These are phyloP conservation scores for Talinum fruticosum DNA, from an alignment of 148 eudicot genomes.

Conservation along the genomic window DNA sequence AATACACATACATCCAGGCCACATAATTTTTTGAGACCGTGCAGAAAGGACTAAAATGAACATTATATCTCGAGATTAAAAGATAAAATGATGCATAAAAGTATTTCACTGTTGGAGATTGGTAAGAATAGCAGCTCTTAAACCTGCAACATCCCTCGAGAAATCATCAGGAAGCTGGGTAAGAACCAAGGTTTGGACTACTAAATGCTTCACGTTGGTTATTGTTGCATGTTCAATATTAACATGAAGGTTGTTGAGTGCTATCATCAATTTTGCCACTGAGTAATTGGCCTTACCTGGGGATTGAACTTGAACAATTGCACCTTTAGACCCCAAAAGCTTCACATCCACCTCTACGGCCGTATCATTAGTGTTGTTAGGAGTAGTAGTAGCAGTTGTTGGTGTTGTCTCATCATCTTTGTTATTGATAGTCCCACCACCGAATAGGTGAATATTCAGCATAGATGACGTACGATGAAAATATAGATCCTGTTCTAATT, in stretches of 20 bases:
- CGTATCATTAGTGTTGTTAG: too few species aligned
- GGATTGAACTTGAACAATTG: not conserved
- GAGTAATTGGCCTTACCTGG: not conserved
- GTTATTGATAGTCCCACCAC: not conserved
- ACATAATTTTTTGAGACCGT: too few species aligned
- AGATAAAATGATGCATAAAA: too few species aligned
- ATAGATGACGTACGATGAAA: too few species aligned
- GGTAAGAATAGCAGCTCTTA: not conserved
- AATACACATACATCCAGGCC: too few species aligned
- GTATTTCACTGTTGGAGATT: not conserved
- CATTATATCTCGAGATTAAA: too few species aligned
- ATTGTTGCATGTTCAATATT: not conserved
- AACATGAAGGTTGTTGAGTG: not conserved
- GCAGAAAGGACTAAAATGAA: too few species aligned
- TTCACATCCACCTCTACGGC: slow-evolving; percentile 12
- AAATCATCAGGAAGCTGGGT: not conserved
- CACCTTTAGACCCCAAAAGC: not conserved
- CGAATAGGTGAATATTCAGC: not conserved
- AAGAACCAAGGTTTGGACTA: not conserved
- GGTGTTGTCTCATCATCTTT: slow-evolving; percentile 5
- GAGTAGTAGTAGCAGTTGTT: not conserved
- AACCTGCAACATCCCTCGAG: not conserved
- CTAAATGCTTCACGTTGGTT: not conserved
- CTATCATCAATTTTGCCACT: not conserved
- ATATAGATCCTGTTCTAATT: too few species aligned